Base-by-base conservation (phyloP, 306 rosid species). In the Vigna radiata region DNA sequence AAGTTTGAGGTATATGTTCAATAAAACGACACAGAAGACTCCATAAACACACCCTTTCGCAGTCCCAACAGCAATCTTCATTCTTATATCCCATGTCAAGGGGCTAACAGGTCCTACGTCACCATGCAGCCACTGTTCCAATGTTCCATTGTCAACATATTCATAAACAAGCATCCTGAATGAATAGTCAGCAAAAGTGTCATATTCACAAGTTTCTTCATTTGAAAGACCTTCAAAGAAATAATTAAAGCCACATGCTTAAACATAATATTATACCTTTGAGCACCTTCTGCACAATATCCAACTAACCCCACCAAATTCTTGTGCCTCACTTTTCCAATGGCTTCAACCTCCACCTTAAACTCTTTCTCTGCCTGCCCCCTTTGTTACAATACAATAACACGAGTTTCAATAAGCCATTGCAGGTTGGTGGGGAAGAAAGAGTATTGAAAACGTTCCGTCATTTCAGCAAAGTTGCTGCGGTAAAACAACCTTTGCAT, bases 71-170 rank as follows among this genome's bases (percentile, higher is more conserved):
- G 98, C 97, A 72, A 95, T 95, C 88, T 54, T 92, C 92, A 95
- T 89, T 65, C 98, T 81, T 78, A 88, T 77, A 49, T 92, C 95
- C 98, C 98, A 95, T 13, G 96, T 90, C 83, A 95, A 79, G 84
- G 98, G 98, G 56, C 98, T 95, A 78, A 89, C 89, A 53, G 96
- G 89, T 54, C 97, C 97, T 27, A 92, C 92, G 70, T 95, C 93
- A 72, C 98, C 98, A 78, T 95, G 98, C 83, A 95, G 78, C 98
- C 98, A 95, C 79, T 95, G 98, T 88, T 95, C 98, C 89, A 95
- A 84, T 82, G 86, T 95, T 64, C 98, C 97, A 77, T 95, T 95
- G 83, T 95, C 96, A 81, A 95, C 87, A 70, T 88, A 95, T 80
- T 95, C 98, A 65, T 90, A 95, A 68, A 95, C 96, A 53, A 95